Evolutionary conservation across 75 land plant genomes (phyloP), one percentile per base, ranked within the genome.

Genomic region (Cryptomeria japonica): DNA sequence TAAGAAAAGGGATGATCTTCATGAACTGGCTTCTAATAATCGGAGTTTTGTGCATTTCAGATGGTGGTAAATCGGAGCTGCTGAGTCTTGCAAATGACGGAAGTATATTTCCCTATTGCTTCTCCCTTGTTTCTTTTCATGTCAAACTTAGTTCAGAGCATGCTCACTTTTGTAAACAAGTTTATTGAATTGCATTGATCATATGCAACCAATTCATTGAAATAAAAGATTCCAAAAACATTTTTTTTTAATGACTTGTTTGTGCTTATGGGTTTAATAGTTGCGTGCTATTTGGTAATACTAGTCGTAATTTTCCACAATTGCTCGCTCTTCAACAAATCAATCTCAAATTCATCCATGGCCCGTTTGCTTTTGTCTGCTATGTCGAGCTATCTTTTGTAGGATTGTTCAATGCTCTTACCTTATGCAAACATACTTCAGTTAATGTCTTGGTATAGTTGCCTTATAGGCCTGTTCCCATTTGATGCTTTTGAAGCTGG

Each of bases 1-100:
- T 31, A 85, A 85, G 86, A 85, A 85, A 85, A 84, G 56, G 56
- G 86, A 84, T 47, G 37, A 84, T 84, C 86, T 47, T 51, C 86
- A 84, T 47, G 86, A 53, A 51, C 55, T 47, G 8, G 34, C 86
- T 51, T 25, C 61, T 6, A 84, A 58, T 1, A 47, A 84, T 84
- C 3, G 86, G 25, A 84, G 39, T 84, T 53, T 84, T 47, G 55
- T 53, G 39, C 61, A 84, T 84, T 84, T 47, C 61, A 51, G 86
- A 84, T 51, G 58, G 86, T 84, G 61, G 85, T 84, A 84, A 84
- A 51, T 0, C 42, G 5, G 11, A 18, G 28, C 9, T 1, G 10
- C 2, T 80, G 47, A 28, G 28, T n/a, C 25, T 15, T 22, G 28
- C n/a, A 41, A 37, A 19, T 39, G 19, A 37, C 18, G 14, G 10